Percentiles rank a stretch among this genome's conserved stretches.
Conservation (phyloP, 2,329 filamentous ascomycete species). For the Trichoderma sp. region DNA sequence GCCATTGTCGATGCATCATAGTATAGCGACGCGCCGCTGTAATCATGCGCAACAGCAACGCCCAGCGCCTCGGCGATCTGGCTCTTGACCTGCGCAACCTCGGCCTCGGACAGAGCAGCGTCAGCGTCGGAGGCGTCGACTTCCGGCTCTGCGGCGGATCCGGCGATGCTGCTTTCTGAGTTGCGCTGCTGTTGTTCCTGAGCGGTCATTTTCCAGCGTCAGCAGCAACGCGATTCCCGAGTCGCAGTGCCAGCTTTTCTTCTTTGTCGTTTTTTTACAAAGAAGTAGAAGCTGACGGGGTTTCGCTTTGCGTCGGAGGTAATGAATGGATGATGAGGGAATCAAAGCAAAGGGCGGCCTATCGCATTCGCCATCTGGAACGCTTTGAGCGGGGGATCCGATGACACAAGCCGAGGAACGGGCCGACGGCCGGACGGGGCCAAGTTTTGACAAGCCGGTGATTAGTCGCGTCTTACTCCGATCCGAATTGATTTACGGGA, state of each 20-base stretch:
- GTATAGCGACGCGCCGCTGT: constrained; percentile 48
- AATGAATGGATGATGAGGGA: not conserved
- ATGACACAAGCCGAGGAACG: constrained; percentile 5
- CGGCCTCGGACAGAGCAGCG: constrained; percentile 27
- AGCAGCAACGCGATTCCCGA: not conserved
- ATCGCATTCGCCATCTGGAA: not conserved
- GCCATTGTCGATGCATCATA: constrained; percentile 60
- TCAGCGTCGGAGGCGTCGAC: constrained; percentile 15
- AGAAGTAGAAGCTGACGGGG: not conserved
- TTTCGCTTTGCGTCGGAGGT: constrained; percentile 11
- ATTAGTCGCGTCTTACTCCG: not conserved
- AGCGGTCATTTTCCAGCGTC: constrained; percentile 8
- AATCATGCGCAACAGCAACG: not conserved
- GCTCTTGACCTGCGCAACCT: constrained; percentile 26
- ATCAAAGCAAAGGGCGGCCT: not conserved
- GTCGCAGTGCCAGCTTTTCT: not conserved
- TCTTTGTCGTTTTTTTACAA: not conserved
- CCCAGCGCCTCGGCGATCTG: constrained; percentile 9
- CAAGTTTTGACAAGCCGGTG: not conserved
- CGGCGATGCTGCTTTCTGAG: not conserved
- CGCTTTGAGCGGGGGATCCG: not conserved
- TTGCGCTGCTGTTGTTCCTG: not conserved
- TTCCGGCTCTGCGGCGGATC: not conserved
- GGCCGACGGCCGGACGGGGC: not conserved
- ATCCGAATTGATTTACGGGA: not conserved